Evolutionary conservation across 371 early-diverging fungal genomes (phyloP).

Genomic region (Thermomucor indicae-seudaticae): DNA sequence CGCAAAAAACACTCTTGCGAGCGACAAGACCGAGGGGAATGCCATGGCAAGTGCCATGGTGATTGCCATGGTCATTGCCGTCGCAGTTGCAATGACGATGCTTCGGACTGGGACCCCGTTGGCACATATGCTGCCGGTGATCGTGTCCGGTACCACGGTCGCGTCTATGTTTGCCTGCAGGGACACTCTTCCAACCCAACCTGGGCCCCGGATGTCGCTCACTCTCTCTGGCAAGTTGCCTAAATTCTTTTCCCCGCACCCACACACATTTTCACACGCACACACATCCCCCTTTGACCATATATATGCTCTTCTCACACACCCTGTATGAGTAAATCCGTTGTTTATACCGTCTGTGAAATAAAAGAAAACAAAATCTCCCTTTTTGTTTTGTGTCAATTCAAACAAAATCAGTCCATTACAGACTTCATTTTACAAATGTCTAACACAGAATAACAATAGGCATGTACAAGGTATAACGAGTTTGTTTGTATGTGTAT

Average conservation of each 20-base stretch:
- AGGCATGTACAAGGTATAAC: no score
- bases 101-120: slow-evolving; percentile 47
- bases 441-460: no score
- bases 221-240: slow-evolving; percentile 52
- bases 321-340: no score
- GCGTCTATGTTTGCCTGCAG: slow-evolving; percentile 48
- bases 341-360: no score
- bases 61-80: slow-evolving; percentile 8
- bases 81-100: slow-evolving; percentile 5
- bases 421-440: no score
- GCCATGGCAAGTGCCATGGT: slow-evolving; percentile 1
- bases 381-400: neutral
- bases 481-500: neutral
- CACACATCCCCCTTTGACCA: no score
- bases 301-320: no score
- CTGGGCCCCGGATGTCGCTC: slow-evolving; percentile 49
- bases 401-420: neutral
- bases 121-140: slow-evolving; percentile 53
- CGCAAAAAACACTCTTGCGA: slow-evolving; percentile 1
- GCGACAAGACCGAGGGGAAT: slow-evolving; percentile 7
- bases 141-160: slow-evolving; percentile 47
- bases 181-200: slow-evolving; percentile 53
- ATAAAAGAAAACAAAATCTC: no score
- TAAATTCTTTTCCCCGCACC: slow-evolving; percentile 25
- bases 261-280: no score